Evolutionary conservation across 2,329 filamentous ascomycete genomes (phyloP).

Genomic region (Westerdykella sp.): DNA sequence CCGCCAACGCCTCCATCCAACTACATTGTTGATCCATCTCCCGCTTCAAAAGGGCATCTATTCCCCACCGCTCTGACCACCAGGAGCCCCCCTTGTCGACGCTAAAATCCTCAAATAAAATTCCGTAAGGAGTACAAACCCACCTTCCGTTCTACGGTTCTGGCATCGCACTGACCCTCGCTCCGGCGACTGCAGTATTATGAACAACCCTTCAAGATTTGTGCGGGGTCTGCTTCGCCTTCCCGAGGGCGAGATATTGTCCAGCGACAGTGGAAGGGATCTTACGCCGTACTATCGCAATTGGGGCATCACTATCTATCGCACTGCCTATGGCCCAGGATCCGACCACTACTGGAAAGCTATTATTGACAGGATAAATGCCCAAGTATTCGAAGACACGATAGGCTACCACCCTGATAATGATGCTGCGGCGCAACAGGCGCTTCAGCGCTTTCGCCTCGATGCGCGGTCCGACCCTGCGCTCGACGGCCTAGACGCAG

Average conservation of each 20-base stretch:
- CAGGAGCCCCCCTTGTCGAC: not conserved
- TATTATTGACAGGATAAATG: conserved; percentile 9
- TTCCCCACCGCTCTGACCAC: not conserved
- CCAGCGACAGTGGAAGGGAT: not conserved
- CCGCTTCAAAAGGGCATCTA: not conserved
- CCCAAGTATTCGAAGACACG: not conserved
- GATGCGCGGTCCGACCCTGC: conserved; percentile 10
- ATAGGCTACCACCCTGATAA: not conserved
- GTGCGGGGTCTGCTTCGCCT: not conserved
- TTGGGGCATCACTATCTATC: conserved; percentile 14
- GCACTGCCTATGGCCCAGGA: conserved; percentile 7
- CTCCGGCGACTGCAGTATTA: not conserved
- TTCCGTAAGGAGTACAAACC: not conserved
- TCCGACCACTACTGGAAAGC: conserved; percentile 11
- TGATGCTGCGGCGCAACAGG: conserved; percentile 4
- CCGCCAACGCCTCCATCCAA: too few species aligned
- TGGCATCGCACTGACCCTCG: not conserved
- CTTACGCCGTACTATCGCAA: not conserved
- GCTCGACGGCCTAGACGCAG: conserved; percentile 6
- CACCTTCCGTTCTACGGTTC: not conserved
- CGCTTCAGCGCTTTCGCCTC: conserved; percentile 10
- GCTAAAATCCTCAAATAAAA: not conserved
- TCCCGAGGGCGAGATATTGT: not conserved
- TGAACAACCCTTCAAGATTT: not conserved
- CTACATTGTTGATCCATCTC: too few species aligned